Conservation (phyloP, 768 basidiomycete species). For the Fomitopsis pulvina region DNA sequence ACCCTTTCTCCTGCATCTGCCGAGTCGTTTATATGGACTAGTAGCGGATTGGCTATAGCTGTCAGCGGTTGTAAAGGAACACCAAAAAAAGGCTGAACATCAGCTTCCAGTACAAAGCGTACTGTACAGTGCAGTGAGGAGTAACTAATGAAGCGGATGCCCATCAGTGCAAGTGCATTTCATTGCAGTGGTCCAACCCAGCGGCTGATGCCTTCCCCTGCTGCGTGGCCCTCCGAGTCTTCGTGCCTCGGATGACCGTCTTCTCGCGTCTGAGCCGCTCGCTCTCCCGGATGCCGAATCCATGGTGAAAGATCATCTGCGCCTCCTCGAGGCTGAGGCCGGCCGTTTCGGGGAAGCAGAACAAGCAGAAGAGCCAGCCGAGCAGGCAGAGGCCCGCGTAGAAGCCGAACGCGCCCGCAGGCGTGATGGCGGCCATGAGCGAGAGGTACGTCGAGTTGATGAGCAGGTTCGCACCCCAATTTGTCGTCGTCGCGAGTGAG, state of each 20-base stretch:
- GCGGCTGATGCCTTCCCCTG: constrained; percentile 1
- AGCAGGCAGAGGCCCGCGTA: constrained; percentile 69
- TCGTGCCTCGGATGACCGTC: constrained; percentile 17
- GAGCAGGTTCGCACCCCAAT: constrained; percentile 73
- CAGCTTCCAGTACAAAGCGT: no score
- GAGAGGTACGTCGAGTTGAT: constrained; percentile 78
- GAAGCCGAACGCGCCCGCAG: constrained; percentile 70
- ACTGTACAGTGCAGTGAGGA: no score
- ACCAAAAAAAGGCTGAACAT: no score
- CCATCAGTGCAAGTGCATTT: no score
- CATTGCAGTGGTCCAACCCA: no score
- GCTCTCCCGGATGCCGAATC: constrained; percentile 61
- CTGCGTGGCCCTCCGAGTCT: background rate
- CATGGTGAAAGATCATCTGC: constrained; percentile 50
- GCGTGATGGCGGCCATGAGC: constrained; percentile 68
- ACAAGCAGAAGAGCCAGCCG: constrained; percentile 61
- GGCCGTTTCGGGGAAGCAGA: constrained; percentile 76
- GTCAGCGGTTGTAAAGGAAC: no score
- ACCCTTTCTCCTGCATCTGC: no score
- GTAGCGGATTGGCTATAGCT: no score
- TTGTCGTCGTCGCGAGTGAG: constrained; percentile 66
- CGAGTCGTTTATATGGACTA: no score
- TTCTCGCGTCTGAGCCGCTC: constrained; percentile 40
- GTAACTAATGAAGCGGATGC: no score
- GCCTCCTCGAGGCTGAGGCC: constrained; percentile 69